Evolutionary conservation across 345 rosid genomes (phyloP).

Genomic region (Gossypium turneri): DNA sequence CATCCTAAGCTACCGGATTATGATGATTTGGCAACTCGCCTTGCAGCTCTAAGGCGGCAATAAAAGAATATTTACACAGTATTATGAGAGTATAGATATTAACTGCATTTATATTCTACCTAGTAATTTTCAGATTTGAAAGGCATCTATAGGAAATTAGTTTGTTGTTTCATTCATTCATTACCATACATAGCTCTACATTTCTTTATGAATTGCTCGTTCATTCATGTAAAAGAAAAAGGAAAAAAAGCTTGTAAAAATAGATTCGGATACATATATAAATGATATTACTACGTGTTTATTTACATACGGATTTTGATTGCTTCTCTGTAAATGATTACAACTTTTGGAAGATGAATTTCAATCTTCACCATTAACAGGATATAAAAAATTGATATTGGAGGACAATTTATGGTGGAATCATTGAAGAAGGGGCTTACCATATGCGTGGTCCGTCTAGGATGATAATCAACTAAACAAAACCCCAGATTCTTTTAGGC

Average conservation of each 20-base stretch:
- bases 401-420: constrained; percentile 48
- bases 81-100: background rate
- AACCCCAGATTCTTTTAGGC: too few relatives aligned
- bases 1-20: constrained; percentile 61
- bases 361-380: background rate
- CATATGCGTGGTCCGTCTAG: background rate
- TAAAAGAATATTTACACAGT: constrained; percentile 9
- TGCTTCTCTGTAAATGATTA: background rate
- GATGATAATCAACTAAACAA: too few relatives aligned
- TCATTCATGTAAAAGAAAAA: background rate
- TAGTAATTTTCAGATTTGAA: background rate
- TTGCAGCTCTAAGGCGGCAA: constrained; percentile 37
- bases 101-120: background rate
- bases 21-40: constrained; percentile 43
- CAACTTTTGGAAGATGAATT: background rate
- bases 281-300: background rate
- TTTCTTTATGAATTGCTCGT: background rate
- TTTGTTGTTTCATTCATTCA: constrained; percentile 10
- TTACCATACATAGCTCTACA: background rate
- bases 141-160: constrained; percentile 3
- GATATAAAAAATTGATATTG: constrained; percentile 12
- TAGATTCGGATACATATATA: background rate
- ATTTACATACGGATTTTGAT: background rate
- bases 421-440: constrained; percentile 41
- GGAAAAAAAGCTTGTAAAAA: background rate